These are phyloP conservation scores for Hordeum vulgare DNA, from an alignment of 176 grass and related monocot genomes.

Conservation along the genomic window DNA sequence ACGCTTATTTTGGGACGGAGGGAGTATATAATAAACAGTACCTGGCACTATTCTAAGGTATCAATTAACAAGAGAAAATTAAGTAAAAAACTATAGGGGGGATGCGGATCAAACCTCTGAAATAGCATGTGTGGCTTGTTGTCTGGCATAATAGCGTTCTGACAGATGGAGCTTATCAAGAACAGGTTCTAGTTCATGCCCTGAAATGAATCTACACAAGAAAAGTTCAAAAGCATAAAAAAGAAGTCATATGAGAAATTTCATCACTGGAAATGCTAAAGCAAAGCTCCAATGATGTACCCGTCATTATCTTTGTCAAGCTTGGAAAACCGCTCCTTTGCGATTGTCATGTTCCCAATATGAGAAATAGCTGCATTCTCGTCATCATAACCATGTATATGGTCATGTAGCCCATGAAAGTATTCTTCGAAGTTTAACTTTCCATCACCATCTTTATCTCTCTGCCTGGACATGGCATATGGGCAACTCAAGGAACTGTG, in stretches of 20 bases:
- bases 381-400: constrained; percentile 61
- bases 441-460: constrained; percentile 67
- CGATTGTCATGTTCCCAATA: constrained; percentile 32
- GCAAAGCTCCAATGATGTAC: constrained; percentile 30
- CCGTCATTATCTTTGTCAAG: constrained; percentile 80
- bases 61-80: background rate
- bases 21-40: background rate
- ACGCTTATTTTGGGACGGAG: too few species aligned
- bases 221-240: constrained; percentile 4
- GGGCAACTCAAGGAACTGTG: constrained; percentile 13
- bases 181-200: constrained; percentile 63
- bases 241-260: background rate
- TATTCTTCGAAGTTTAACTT: constrained; percentile 84
- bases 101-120: constrained; percentile 63
- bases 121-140: constrained; percentile 67
- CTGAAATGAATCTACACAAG: constrained; percentile 58
- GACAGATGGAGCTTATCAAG: constrained; percentile 75
- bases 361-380: constrained; percentile 46
- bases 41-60: background rate
- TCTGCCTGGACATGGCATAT: constrained; percentile 46
- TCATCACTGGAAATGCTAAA: background rate
- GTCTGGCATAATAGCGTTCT: constrained; percentile 71
- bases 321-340: constrained; percentile 59
- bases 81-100: background rate
- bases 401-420: constrained; percentile 47